These are phyloP conservation scores for Colletotrichum tofieldiae DNA, from an alignment of 2,329 filamentous ascomycete species.

Conservation along the genomic window DNA sequence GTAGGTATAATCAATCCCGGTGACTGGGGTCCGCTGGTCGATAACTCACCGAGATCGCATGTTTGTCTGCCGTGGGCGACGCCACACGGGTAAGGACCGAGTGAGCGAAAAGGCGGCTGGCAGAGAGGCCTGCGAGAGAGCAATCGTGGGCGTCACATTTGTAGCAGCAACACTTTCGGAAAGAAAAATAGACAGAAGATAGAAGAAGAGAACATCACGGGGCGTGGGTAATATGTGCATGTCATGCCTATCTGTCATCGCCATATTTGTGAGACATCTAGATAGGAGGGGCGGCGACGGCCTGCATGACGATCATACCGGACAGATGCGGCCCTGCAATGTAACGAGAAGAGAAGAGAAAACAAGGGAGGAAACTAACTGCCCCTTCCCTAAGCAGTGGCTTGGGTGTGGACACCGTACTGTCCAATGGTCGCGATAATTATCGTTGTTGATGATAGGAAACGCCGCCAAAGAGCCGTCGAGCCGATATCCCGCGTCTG, in stretches of 20 bases:
- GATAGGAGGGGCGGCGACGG: neutral
- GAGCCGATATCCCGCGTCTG: neutral
- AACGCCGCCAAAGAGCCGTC: neutral
- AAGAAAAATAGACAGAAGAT: neutral
- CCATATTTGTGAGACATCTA: neutral
- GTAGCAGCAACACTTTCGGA: neutral
- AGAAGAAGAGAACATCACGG: constrained; percentile 11
- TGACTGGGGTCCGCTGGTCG: neutral
- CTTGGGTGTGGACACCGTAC: neutral
- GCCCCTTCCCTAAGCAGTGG: too few relatives aligned
- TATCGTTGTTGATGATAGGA: neutral
- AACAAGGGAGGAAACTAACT: constrained; percentile 6
- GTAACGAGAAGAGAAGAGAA: constrained; percentile 27
- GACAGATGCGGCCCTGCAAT: constrained; percentile 10
- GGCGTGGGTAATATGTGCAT: constrained; percentile 9
- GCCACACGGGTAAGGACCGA: constrained; percentile 30
- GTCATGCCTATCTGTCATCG: neutral
- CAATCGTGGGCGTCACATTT: neutral
- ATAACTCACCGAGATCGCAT: constrained; percentile 22
- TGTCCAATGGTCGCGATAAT: constrained; percentile 3
- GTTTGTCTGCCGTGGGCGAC: constrained; percentile 33
- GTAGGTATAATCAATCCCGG: neutral
- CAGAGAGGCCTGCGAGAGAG: neutral
- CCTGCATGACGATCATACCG: constrained; percentile 33
- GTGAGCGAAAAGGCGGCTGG: neutral